Base-by-base conservation (phyloP, 768 basidiomycete genomes). In the Suillus decipiens region DNA sequence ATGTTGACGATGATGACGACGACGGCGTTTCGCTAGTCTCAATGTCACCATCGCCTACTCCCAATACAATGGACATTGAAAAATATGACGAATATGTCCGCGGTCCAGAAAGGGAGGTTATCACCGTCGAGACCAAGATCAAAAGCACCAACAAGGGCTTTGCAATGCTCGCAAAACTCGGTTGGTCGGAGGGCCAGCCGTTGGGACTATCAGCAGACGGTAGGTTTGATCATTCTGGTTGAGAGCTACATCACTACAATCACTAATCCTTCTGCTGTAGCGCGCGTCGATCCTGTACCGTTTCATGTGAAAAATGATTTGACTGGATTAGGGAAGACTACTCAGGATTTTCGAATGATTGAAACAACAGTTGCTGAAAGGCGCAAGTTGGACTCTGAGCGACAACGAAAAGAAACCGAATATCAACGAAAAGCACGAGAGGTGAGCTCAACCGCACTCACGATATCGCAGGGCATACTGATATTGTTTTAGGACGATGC, bases 291-390 rank as follows among this genome's bases (percentile, higher is more conserved):
- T 53, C 93, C 93, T 2, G 81, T 95, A 48, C 92, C 93, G 10
- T 94, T 94, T 72, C 82, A 87, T 61, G 77, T 92, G 68, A 93
- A 94, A 73, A 82, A 81, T 42, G 93, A 94, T 69, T 78, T 84
- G 48, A 91, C 88, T 28, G 93, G 93, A 14, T 81, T 95, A 19
- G 93, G 93, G 17, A 94, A 93, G 72, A 80, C 81, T 5, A 89
- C 75, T 60, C 90, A 92, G 71, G 93, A 95, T 72, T 84, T 90
- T 47, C 85, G 86, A 45, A 89, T 93, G 87, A 90, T 93, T 53
- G 91, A 93, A 73, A 87, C 89, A 0, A 93, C 92, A 9, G 92
- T 93, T 31, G 89, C 92, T 9, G 89, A 91, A 68, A 85, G 93
- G 36, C 87, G 92, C 12, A 89, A 78, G 48, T 76, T 95, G 17